Base-by-base conservation (phyloP, 2,329 filamentous ascomycete genomes). In the Cercospora sp. region DNA sequence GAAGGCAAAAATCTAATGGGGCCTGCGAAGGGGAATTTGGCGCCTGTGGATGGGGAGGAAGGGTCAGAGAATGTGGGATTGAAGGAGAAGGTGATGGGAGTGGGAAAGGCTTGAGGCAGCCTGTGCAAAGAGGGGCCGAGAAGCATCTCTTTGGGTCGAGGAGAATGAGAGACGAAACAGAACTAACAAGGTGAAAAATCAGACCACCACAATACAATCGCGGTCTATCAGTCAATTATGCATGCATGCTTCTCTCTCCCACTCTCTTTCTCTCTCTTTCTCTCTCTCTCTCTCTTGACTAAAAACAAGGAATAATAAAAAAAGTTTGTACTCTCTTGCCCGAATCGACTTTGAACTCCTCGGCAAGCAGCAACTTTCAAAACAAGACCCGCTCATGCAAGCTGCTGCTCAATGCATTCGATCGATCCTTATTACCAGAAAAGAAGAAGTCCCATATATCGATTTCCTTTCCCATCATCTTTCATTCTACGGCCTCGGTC, bases 1-100 rank as follows among this genome's bases (percentile, higher is more conserved):
- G 80, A 83, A 63, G 81, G 82, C 1, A 72, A 81, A 18, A 79
- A 79, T 69, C 62, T 83, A 13, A 78, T 79, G 58, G 81, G 82
- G 1, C 81, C 81, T 12, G 74, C 79, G 30, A 59, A 59, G 30
- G 55, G 28, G 0, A 59, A 59, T 24, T 37, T 59, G 55, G 55
- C 55, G n/a, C 55, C 55, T 18, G n/a, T 34, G 55, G 55, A 59
- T n/a, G 55, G n/a, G 8, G 55, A 37, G 16, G n/a, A 59, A 10
- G 55, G 28, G 16, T 28, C 8, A 3, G 28, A 24, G 16, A 6
- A 12, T 2, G 55, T 59, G 55, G 55, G 55, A 5, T 59, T 59
- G 55, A 59, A 37, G 30, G 55, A 37, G 30, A 59, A 59, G 30
- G 55, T 59, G 8, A 59, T 32, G 28, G 8, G 55, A 4, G 55